Conservation (phyloP, 768 basidiomycete species). For the Plicaturopsis crispa region DNA sequence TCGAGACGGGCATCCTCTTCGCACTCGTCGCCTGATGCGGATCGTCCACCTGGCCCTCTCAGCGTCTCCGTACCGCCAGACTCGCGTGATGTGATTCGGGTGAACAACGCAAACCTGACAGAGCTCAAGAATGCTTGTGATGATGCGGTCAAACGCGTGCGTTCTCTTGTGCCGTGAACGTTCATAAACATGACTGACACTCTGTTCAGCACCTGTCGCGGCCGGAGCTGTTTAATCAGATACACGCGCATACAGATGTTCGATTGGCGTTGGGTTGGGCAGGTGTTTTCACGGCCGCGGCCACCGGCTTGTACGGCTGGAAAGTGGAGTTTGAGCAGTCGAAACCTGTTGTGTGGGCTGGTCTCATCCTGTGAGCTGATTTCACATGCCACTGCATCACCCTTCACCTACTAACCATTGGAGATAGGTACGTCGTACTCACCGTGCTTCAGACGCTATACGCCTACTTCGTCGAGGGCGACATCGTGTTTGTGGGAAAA, state of each 20-base stretch:
- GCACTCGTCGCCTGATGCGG: neutral
- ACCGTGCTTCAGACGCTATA: slow-evolving; percentile 72
- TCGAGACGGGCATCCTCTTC: no score
- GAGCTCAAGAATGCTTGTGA: slow-evolving; percentile 73
- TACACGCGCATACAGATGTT: slow-evolving; percentile 82
- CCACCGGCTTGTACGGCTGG: slow-evolving; percentile 80
- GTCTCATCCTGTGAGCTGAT: slow-evolving; percentile 63
- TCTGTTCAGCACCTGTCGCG: slow-evolving; percentile 67
- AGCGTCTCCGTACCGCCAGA: slow-evolving; percentile 17
- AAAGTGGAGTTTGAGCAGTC: slow-evolving; percentile 85
- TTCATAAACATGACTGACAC: neutral
- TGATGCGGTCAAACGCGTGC: slow-evolving; percentile 84
- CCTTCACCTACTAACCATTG: slow-evolving; percentile 3
- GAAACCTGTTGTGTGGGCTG: slow-evolving; percentile 73
- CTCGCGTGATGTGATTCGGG: slow-evolving; percentile 44
- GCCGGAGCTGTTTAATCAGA: slow-evolving; percentile 80
- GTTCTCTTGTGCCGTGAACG: slow-evolving; percentile 12
- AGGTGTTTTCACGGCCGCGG: slow-evolving; percentile 73
- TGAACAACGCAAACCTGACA: slow-evolving; percentile 48
- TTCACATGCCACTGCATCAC: slow-evolving; percentile 6
- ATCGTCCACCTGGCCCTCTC: slow-evolving; percentile 22
- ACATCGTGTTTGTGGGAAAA: slow-evolving; percentile 82
- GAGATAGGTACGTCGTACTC: slow-evolving; percentile 63
- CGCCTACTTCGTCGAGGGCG: slow-evolving; percentile 78
- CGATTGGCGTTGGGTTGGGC: slow-evolving; percentile 84